These are phyloP conservation scores for Starmerella sp. DNA, from an alignment of 805 yeast genomes.

Conservation along the genomic window DNA sequence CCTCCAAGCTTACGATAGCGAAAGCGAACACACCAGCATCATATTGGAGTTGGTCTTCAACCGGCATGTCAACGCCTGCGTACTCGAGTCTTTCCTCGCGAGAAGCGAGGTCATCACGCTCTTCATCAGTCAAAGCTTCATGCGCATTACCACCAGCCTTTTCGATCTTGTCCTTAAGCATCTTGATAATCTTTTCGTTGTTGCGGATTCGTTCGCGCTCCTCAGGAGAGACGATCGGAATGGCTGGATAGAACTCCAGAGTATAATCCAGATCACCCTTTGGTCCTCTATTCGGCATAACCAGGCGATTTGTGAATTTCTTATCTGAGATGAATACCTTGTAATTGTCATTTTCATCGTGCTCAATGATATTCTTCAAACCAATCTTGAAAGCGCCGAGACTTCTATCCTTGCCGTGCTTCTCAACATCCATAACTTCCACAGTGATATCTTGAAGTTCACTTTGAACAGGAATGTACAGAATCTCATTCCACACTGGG, in stretches of 20 bases:
- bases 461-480: constrained; percentile 73
- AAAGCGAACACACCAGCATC: constrained; percentile 68
- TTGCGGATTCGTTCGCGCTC: constrained; percentile 38
- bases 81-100: constrained; percentile 24
- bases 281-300: constrained; percentile 63
- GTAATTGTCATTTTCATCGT: constrained; percentile 49
- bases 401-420: constrained; percentile 67
- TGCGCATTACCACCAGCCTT: constrained; percentile 13
- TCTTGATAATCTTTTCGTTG: constrained; percentile 36
- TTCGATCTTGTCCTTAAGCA: constrained; percentile 22
- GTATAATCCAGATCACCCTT: constrained; percentile 69
- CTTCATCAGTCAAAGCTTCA: constrained; percentile 22
- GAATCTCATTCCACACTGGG: constrained; percentile 77
- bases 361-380: constrained; percentile 54
- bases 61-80: constrained; percentile 26
- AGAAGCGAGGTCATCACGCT: constrained; percentile 27
- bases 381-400: constrained; percentile 72
- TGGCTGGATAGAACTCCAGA: constrained; percentile 70
- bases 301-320: constrained; percentile 49
- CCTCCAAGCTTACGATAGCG: constrained; percentile 34
- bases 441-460: constrained; percentile 70
- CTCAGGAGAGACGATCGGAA: constrained; percentile 66
- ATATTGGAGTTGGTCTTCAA: constrained; percentile 43
- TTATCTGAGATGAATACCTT: constrained; percentile 47
- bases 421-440: constrained; percentile 88